Conservation (phyloP, 768 basidiomycete species). For the Auricularia sp. region DNA sequence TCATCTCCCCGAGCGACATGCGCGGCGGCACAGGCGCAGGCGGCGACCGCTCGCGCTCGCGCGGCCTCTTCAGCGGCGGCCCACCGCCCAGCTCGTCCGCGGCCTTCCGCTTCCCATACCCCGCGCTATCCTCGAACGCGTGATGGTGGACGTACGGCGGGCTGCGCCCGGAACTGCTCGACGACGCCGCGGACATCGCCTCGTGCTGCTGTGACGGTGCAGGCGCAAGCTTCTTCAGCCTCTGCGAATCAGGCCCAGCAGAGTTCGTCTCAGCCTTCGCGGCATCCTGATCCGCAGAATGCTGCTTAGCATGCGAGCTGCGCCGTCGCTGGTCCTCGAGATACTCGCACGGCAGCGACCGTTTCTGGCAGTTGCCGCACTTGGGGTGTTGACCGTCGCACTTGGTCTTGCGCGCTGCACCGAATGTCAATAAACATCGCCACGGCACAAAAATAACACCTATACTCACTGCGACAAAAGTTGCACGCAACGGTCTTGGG, state of each 20-base stretch:
- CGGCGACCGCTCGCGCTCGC: neutral
- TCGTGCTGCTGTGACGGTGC: neutral
- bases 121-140: neutral
- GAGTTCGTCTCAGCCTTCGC: neutral
- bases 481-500: constrained; percentile 85
- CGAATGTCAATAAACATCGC: neutral
- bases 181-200: neutral
- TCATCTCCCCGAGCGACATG: neutral
- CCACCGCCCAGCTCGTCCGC: neutral
- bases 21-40: neutral
- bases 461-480: constrained; percentile 67
- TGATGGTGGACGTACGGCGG: neutral
- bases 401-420: constrained; percentile 73
- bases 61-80: neutral
- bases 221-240: neutral
- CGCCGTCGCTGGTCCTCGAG: constrained; percentile 43
- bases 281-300: neutral
- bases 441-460: neutral
- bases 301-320: neutral
- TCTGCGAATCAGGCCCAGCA: neutral
- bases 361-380: constrained; percentile 72
- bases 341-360: constrained; percentile 70
- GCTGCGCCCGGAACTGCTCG: neutral
- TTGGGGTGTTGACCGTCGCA: constrained; percentile 81
- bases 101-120: neutral